Conservation (phyloP, 306 rosid genomes). For the Urtica urens region DNA sequence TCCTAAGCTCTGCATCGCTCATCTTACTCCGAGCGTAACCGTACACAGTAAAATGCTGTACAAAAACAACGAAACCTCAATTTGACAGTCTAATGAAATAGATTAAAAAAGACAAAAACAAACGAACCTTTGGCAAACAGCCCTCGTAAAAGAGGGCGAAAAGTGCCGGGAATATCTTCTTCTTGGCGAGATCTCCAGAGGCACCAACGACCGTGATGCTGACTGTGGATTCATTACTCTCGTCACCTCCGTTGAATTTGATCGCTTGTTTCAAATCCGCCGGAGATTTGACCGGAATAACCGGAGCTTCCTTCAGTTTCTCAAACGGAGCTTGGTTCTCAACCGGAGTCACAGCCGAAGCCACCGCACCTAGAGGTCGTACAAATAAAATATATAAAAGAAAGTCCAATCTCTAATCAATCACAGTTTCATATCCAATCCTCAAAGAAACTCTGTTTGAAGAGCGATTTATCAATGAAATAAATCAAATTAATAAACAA, state of each 20-base stretch:
- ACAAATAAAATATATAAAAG: constrained; percentile 1
- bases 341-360: constrained; percentile 28
- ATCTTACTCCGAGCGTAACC: constrained; percentile 93
- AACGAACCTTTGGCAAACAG: constrained; percentile 65
- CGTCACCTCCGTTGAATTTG: constrained; percentile 17
- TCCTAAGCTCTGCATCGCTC: constrained; percentile 74
- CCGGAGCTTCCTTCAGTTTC: constrained; percentile 32
- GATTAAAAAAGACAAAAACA: neutral
- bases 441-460: too few species aligned
- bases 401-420: neutral
- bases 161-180: constrained; percentile 92
- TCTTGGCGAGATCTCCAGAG: constrained; percentile 91
- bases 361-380: constrained; percentile 37
- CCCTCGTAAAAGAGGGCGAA: constrained; percentile 85
- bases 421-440: neutral
- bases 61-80: neutral
- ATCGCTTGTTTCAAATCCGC: constrained; percentile 24
- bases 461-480: too few species aligned
- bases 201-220: constrained; percentile 93
- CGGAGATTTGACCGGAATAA: constrained; percentile 20
- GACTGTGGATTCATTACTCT: constrained; percentile 36
- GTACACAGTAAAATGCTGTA: constrained; percentile 65
- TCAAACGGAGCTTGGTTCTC: constrained; percentile 26
- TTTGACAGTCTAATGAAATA: neutral
- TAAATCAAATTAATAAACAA: neutral